phyloP scores from a whole-genome alignment of 2,329 filamentous ascomycete genomes.

The Trichoderma citrinoviride region DNA sequence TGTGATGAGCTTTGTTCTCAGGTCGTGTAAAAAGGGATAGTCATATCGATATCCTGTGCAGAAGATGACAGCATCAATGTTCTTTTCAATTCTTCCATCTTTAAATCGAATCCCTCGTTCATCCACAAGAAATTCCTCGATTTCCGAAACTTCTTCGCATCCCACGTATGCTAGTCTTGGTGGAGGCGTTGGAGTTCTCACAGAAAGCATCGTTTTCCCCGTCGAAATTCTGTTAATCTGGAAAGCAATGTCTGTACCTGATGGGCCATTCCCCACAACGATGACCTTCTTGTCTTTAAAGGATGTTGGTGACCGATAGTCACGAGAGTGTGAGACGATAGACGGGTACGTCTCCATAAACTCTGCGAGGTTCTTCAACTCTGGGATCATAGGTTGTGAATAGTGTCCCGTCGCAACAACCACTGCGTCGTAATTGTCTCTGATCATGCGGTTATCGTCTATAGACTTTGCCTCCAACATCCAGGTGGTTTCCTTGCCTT shows the following conservation, averaged over 20 bases:
- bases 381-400: constrained; percentile 64
- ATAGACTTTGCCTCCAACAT: constrained; percentile 55
- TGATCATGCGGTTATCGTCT: constrained; percentile 38
- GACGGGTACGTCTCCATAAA: constrained; percentile 61
- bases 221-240: constrained; percentile 66
- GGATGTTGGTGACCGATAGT: constrained; percentile 64
- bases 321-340: constrained; percentile 71
- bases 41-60: constrained; percentile 88
- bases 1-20: constrained; percentile 55
- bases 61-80: constrained; percentile 76
- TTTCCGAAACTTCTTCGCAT: constrained; percentile 55
- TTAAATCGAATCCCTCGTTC: constrained; percentile 63
- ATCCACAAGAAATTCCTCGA: constrained; percentile 54
- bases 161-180: constrained; percentile 45
- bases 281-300: constrained; percentile 72
- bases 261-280: constrained; percentile 80
- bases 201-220: constrained; percentile 61
- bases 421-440: constrained; percentile 66
- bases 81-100: constrained; percentile 61
- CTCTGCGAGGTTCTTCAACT: constrained; percentile 55
- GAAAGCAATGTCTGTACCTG: constrained; percentile 77
- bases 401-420: constrained; percentile 76
- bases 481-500: constrained; percentile 53
- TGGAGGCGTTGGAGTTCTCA: constrained; percentile 47
- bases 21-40: constrained; percentile 64